Evolutionary conservation across 208 protist species (phyloP).

Genomic region (Trichomonas vaginalis): DNA sequence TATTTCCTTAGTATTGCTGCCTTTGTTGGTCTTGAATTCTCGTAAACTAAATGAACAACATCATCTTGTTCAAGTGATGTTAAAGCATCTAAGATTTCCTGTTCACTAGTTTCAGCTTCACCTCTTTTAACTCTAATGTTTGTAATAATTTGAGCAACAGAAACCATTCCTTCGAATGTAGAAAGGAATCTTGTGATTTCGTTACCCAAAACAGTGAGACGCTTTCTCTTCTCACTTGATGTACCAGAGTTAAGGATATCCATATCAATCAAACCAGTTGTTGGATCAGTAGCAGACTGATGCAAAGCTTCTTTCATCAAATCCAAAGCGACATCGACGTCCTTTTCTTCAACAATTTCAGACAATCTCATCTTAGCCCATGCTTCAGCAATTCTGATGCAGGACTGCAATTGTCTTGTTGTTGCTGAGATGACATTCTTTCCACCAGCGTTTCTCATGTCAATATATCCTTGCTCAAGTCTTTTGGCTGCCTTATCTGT

Average conservation of each 20-base stretch:
- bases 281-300: slow-evolving; percentile 36
- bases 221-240: slow-evolving; percentile 24
- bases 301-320: slow-evolving; percentile 32
- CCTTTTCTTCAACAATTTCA: slow-evolving; percentile 1
- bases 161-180: no score
- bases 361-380: slow-evolving; percentile 34
- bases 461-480: slow-evolving; percentile 65
- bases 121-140: not conserved
- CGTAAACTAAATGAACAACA: not conserved
- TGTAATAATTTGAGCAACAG: not conserved
- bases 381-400: slow-evolving; percentile 71
- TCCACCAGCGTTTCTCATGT: slow-evolving; percentile 38
- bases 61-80: not conserved
- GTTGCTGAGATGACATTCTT: slow-evolving; percentile 81
- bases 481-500: slow-evolving; percentile 42
- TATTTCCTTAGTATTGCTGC: no score
- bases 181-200: not conserved
- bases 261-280: slow-evolving; percentile 40
- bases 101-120: not conserved
- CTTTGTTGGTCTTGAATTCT: not conserved
- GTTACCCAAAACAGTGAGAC: not conserved
- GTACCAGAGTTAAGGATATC: slow-evolving; percentile 35
- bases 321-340: slow-evolving; percentile 31
- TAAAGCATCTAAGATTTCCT: not conserved
- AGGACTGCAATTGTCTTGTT: slow-evolving; percentile 87